These are phyloP conservation scores for Lentinula sp. DNA, from an alignment of 768 basidiomycete species.

Conservation along the genomic window DNA sequence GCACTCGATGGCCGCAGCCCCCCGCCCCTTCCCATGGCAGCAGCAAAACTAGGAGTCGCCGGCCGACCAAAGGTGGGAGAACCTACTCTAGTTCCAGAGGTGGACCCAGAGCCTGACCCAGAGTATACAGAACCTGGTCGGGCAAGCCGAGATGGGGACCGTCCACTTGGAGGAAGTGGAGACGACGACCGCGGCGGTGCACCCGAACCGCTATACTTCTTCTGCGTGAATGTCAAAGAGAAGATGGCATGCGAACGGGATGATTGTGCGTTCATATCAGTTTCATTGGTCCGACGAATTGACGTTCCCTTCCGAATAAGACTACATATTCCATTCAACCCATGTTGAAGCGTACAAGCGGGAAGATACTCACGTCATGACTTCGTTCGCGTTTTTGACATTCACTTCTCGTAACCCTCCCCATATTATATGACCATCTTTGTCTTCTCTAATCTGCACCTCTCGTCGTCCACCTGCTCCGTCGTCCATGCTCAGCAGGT, in stretches of 20 bases:
- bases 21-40: slow-evolving; percentile 66
- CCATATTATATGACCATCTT: slow-evolving; percentile 96
- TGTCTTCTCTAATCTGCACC: slow-evolving; percentile 95
- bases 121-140: slow-evolving; percentile 78
- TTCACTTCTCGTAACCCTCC: slow-evolving; percentile 88
- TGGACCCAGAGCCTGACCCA: slow-evolving; percentile 22
- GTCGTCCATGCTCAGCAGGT: slow-evolving; percentile 79
- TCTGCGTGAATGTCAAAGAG: slow-evolving; percentile 90
- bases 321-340: slow-evolving; percentile 33
- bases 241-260: slow-evolving; percentile 99
- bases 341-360: slow-evolving; percentile 5
- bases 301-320: slow-evolving; percentile 86
- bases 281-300: slow-evolving; percentile 91
- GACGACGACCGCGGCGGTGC: slow-evolving; percentile 71
- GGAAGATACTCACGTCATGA: slow-evolving; percentile 72
- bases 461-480: slow-evolving; percentile 62
- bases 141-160: slow-evolving; percentile 71
- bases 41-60: slow-evolving; percentile 70
- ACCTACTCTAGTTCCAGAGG: slow-evolving; percentile 44
- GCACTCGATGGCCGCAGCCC: slow-evolving; percentile 73
- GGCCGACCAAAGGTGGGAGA: slow-evolving; percentile 79
- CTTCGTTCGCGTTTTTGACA: slow-evolving; percentile 79
- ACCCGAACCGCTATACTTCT: slow-evolving; percentile 71
- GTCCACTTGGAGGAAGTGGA: slow-evolving; percentile 66
- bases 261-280: slow-evolving; percentile 98